A percentile compares a stretch with the other conserved stretches of the same genome.
These are phyloP conservation scores for Syzygium malaccense DNA, from an alignment of 441 rosid genomes.

Conservation along the genomic window DNA sequence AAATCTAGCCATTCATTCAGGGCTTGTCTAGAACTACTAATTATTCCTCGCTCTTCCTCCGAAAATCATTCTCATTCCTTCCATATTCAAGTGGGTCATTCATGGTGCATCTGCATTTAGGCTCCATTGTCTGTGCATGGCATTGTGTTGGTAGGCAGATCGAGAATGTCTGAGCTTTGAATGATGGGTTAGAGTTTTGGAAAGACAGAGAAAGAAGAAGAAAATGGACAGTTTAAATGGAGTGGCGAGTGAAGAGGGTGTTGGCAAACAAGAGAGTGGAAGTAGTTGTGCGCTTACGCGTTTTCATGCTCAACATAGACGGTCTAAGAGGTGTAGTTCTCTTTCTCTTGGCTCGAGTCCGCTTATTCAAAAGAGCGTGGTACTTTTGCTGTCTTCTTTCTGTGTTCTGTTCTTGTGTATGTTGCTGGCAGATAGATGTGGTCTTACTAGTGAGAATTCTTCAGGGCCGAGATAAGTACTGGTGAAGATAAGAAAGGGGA, in stretches of 20 bases:
- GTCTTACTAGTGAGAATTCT: neutral
- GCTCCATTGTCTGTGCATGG: neutral
- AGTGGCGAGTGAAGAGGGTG: conserved; percentile 14
- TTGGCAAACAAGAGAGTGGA: conserved; percentile 19
- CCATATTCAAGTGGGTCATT: neutral
- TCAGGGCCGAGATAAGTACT: neutral
- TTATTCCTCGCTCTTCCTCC: neutral
- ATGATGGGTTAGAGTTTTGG: neutral
- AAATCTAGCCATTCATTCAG: neutral
- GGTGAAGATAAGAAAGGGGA: neutral
- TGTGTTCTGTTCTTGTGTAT: neutral
- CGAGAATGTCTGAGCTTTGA: conserved; percentile 17
- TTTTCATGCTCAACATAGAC: conserved; percentile 43
- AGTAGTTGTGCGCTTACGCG: conserved; percentile 18
- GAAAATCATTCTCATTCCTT: neutral
- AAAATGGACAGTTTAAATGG: conserved; percentile 36
- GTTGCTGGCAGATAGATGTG: neutral
- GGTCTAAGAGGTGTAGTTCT: conserved; percentile 59
- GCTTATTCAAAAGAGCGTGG: neutral
- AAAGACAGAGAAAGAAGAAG: conserved; percentile 6
- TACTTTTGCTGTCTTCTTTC: neutral
- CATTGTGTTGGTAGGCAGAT: neutral
- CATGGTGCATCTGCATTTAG: neutral
- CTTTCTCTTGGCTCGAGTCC: neutral
- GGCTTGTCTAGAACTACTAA: neutral